Evolutionary conservation across 2,329 filamentous ascomycete species (phyloP), one percentile per base, ranked within the genome.

Genomic region (Clarireedia paspali): DNA sequence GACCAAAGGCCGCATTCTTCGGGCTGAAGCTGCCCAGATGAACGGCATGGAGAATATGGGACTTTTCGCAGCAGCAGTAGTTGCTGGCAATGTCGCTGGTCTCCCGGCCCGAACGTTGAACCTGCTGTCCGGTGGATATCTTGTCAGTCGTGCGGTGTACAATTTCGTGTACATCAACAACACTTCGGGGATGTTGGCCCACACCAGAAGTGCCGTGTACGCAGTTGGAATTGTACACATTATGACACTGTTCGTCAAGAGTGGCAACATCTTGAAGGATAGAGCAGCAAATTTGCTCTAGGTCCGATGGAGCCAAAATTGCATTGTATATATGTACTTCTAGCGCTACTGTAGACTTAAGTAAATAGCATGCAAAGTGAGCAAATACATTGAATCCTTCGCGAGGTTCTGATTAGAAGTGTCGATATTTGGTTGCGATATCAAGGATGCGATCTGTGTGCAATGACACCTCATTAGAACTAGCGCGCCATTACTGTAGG

Each of bases 11-110:
- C 61, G 53, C 2, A 68, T 74, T 53, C 46, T 65, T 38, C 68
- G 72, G 24, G 68, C 68, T 30, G 71, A 74, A 62, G 66, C 64
- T 5, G 72, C 72, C 2, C 64, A 68, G 55, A 55, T 58, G 7
- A 74, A 74, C 52, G 68, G 69, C 15, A 67, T 72, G 42, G 72
- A 74, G 60, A 74, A 72, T 49, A 51, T 75, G 5, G 69, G 68
- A 15, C 63, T 73, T 23, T 74, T 72, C 54, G 70, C 71, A 5
- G 64, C 70, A 0, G 69, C 70, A 7, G 67, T 74, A 1, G 65
- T 71, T 2, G 72, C 72, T 0, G 72, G 67, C 6, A 74, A 72
- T 48, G 44, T 67, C 0, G 70, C 71, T 2, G 63, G 64, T 10
- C 52, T 74, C 17, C 47, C 60, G 20, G 38, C 56, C 20, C 4